Evolutionary conservation across 768 basidiomycete genomes (phyloP), one percentile per base, ranked within the genome.

Genomic region (Mycena floridula): DNA sequence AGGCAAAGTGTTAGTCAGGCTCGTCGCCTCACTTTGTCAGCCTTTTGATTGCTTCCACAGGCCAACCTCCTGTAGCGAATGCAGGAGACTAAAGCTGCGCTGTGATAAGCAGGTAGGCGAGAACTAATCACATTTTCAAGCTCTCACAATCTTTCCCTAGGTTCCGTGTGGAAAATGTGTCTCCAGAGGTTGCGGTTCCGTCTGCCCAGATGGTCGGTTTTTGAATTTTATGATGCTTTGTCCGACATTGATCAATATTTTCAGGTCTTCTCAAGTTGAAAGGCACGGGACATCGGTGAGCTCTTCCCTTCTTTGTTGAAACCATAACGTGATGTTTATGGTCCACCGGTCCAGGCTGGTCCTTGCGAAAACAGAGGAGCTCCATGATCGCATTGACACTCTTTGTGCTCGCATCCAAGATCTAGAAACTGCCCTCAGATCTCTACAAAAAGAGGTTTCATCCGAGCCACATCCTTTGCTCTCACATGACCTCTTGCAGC

Each of bases 121-220:
- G 22, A 42, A 44, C 41, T 44, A 27, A 22, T 39, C 9, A 12
- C 42, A 39, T 43, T 42, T 23, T 6, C 25, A 39, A 18, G 37
- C 16, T 46, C 36, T 46, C 37, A 42, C 42, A 38, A 18, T 43
- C 25, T 24, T 25, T 45, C 37, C 39, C 36, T 28, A 88, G 84
- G 72, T 87, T 25, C 86, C 86, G 9, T 89, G 86, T 63, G 81
- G 82, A 61, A 87, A 79, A 58, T 89, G 87, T 56, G 75, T 76
- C 20, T 81, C 82, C 46, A 70, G 85, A 54, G 86, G 86, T 25
- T 89, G 85, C 54, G 78, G 77, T 20, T 67, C 77, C 15, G 82
- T 89, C 45, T 89, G 86, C 62, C 86, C 86, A n/a, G 77, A 82
- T 45, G 86, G 86, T 82, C 51, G 36, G 57, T 43, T 30, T 26